A percentile compares a stretch with the other conserved stretches of the same genome.
Conservation (phyloP, 1,284 basidiomycete species). For the Athelia psychrophila region DNA sequence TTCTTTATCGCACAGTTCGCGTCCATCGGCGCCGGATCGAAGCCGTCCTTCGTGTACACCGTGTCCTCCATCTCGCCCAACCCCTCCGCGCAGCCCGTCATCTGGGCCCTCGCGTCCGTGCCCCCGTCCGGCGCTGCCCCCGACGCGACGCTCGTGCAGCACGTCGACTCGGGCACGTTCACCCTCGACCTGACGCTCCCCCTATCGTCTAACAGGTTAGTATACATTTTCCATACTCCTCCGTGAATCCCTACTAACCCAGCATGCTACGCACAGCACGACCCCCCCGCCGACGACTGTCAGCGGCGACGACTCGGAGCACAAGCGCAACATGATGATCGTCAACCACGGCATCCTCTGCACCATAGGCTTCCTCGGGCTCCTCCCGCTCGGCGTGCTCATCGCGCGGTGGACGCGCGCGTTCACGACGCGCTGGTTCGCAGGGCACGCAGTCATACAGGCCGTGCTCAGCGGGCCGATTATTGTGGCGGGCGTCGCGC, state of each 20-base stretch:
- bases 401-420: constrained; percentile 58
- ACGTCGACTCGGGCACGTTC: constrained; percentile 35
- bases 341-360: constrained; percentile 55
- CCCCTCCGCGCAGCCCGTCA: constrained; percentile 36
- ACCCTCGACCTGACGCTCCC: constrained; percentile 41
- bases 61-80: constrained; percentile 27
- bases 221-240: no score
- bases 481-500: constrained; percentile 46
- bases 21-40: constrained; percentile 32
- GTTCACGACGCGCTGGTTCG: constrained; percentile 54
- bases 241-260: no score
- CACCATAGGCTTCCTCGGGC: constrained; percentile 51
- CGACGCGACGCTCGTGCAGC: constrained; percentile 38
- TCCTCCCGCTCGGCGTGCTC: constrained; percentile 58
- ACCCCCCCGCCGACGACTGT: constrained; percentile 2
- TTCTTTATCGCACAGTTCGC: neutral
- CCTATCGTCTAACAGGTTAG: constrained; percentile 14
- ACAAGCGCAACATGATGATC: constrained; percentile 34
- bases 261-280: no score
- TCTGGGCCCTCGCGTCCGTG: constrained; percentile 45
- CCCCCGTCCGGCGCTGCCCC: constrained; percentile 35
- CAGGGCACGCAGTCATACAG: constrained; percentile 48
- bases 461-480: constrained; percentile 47
- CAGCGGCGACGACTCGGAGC: constrained; percentile 12
- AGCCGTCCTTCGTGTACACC: constrained; percentile 41